Evolutionary conservation across 2,329 filamentous ascomycete species (phyloP).

Genomic region (Pseudogymnoascus sp.): DNA sequence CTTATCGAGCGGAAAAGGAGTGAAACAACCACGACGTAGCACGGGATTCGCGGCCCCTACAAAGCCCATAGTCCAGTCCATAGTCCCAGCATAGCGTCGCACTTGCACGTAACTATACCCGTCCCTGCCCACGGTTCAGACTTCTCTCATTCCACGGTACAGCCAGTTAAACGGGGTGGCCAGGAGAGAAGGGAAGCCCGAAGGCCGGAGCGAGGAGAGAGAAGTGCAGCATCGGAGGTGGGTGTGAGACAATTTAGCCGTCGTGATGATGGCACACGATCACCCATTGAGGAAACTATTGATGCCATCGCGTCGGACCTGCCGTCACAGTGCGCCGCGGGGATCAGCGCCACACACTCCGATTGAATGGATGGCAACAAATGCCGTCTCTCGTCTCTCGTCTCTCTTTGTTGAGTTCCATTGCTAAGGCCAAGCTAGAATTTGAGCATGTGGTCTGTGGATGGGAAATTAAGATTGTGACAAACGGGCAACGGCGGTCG

Average conservation of each 20-base stretch:
- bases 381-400: no score
- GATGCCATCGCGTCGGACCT: neutral
- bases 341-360: neutral
- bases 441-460: neutral
- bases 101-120: neutral
- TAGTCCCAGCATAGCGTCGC: neutral
- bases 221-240: neutral
- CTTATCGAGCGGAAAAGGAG: neutral
- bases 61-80: neutral
- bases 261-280: slow-evolving; percentile 8
- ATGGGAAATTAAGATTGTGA: neutral
- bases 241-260: neutral
- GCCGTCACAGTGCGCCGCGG: neutral
- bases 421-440: neutral
- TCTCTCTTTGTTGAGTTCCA: no score
- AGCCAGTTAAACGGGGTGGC: neutral
- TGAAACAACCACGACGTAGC: slow-evolving; percentile 2
- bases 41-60: slow-evolving; percentile 6
- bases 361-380: neutral
- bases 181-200: no score
- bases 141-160: neutral
- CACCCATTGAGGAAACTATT: neutral
- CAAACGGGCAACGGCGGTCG: neutral
- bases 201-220: no score
- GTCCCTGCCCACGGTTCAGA: neutral